Base-by-base conservation (phyloP, 1,284 basidiomycete species). In the Cerrena zonata region DNA sequence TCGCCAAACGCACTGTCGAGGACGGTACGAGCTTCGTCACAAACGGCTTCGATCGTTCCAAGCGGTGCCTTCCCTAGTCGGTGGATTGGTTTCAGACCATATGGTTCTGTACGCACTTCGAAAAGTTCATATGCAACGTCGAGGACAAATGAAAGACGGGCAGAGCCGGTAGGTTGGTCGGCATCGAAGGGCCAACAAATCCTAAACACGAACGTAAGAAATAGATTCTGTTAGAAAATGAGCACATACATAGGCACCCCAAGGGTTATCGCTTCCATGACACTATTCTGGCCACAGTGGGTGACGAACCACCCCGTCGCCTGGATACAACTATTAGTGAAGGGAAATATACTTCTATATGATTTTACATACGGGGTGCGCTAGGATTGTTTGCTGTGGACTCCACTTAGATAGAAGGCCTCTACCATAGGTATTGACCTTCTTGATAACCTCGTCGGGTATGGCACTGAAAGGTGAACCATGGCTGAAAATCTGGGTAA, bases 101-200 rank as follows among this genome's bases (percentile, higher is more conserved):
- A 12, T 47, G 55, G 38, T 3, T 57, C 61, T 21, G 11, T 56
- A 24, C 62, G 59, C n/a, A 56, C 56, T 47, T 64, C 60, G 42
- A 62, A 45, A 12, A 64, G 55, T 56, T 64, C 61, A 50, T 62
- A 62, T 12, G 53, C 61, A 41, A 55, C 46, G 21, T 58, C 48
- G 40, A 57, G 53, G 19, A 47, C 56, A 23, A 48, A 52, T 26
- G 54, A 34, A 22, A 60, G 49, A 26, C 57, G 51, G 10, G 55
- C 53, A 13, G 61, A 58, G 50, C 61, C 61, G 7, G 49, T 42
- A 15, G 61, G 56, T 46, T 61, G 59, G 50, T 59, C 58, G 25
- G 48, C 54, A 12, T 53, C 37, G 53, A 57, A 61, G 7, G 58
- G 58, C 61, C 61, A 62, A 55, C 53, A 58, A 27, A 62, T 62